phyloP scores from a whole-genome alignment of 2,329 filamentous ascomycete species.

The Fonsecaea multimorphosa region DNA sequence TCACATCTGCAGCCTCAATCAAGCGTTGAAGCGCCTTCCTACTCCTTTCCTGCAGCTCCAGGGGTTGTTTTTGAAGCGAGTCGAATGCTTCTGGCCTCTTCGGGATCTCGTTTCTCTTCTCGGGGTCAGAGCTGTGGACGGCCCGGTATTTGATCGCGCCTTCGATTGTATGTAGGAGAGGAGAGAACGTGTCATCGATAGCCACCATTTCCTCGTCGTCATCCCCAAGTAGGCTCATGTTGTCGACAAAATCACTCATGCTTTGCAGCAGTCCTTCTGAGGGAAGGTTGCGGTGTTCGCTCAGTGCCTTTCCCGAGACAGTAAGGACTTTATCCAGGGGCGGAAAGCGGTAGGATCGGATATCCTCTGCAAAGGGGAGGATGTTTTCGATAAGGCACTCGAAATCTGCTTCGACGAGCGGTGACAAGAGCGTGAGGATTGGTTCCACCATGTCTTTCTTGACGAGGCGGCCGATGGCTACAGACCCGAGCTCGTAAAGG shows the following conservation, averaged over 20 bases:
- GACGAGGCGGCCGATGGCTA: conserved; percentile 85
- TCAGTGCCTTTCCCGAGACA: conserved; percentile 79
- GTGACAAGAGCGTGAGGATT: conserved; percentile 76
- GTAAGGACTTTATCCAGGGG: conserved; percentile 87
- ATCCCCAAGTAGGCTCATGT: conserved; percentile 82
- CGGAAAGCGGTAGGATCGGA: conserved; percentile 88
- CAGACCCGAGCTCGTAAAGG: conserved; percentile 81
- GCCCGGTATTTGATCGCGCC: conserved; percentile 84
- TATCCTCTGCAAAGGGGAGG: conserved; percentile 89
- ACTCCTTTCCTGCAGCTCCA: conserved; percentile 67
- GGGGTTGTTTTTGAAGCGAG: conserved; percentile 74
- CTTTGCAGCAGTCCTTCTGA: conserved; percentile 73
- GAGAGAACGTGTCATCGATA: conserved; percentile 82
- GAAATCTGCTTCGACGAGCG: conserved; percentile 75
- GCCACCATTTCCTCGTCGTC: conserved; percentile 73
- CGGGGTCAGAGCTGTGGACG: conserved; percentile 66
- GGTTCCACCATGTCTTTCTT: conserved; percentile 82
- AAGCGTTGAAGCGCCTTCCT: conserved; percentile 66
- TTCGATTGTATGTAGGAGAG: conserved; percentile 84
- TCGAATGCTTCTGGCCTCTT: conserved; percentile 69
- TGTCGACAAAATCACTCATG: conserved; percentile 91
- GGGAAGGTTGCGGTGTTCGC: conserved; percentile 83
- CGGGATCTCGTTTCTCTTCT: conserved; percentile 56
- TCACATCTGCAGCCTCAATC: conserved; percentile 74
- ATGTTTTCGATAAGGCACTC: conserved; percentile 90